A percentile compares a stretch with the other conserved stretches of the same genome.
Conservation (phyloP, 1,284 basidiomycete species). For the Agroathelia rolfsii region DNA sequence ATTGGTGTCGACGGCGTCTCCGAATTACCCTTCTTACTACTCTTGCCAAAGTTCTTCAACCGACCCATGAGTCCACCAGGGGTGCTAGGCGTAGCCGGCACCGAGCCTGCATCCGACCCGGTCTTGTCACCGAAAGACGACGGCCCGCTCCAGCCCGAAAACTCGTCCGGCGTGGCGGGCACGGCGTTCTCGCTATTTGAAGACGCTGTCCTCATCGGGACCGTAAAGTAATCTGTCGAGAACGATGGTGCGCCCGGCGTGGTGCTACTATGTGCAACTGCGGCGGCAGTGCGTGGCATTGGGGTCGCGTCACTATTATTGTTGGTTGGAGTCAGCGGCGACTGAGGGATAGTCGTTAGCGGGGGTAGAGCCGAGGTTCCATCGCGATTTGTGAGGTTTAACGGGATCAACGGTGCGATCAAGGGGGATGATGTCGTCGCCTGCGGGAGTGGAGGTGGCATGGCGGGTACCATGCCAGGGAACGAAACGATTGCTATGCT, state of each 20-base stretch:
- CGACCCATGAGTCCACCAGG: constrained; percentile 68
- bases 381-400: constrained; percentile 26
- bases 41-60: constrained; percentile 67
- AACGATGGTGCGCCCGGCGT: constrained; percentile 22
- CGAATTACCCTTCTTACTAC: constrained; percentile 43
- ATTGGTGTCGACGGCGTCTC: constrained; percentile 12
- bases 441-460: constrained; percentile 37
- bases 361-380: constrained; percentile 11
- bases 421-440: constrained; percentile 40
- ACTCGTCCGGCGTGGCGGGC: constrained; percentile 38
- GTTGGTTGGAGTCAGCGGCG: constrained; percentile 15
- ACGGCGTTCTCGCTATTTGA: constrained; percentile 19
- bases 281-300: too few species aligned
- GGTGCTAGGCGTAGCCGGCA: constrained; percentile 38
- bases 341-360: constrained; percentile 28
- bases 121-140: too few species aligned
- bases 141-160: constrained; percentile 38
- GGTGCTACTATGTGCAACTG: too few species aligned
- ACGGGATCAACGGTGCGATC: constrained; percentile 46
- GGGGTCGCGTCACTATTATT: constrained; percentile 26
- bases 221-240: constrained; percentile 13
- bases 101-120: constrained; percentile 19
- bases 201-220: constrained; percentile 12
- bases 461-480: constrained; percentile 41
- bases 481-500: constrained; percentile 18